Conservation (phyloP, 805 yeast genomes). For the Kurtzmaniella cleridarum region DNA sequence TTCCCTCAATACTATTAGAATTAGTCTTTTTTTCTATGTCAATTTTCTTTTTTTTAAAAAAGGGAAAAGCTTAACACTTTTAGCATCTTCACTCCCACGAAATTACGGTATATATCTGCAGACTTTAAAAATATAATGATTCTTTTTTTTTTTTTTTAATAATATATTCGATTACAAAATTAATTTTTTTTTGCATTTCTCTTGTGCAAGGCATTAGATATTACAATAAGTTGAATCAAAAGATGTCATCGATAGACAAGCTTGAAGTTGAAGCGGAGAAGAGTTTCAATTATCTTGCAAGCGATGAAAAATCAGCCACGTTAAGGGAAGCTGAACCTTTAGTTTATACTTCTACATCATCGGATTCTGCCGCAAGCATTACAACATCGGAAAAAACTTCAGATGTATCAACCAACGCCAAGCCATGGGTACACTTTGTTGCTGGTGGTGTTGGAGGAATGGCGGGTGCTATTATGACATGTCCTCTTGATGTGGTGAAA, state of each 20-base stretch:
- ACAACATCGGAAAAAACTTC: conserved; percentile 1
- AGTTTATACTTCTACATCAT: conserved; percentile 3
- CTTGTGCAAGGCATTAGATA: neutral
- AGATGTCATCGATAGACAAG: conserved; percentile 8
- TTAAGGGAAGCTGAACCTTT: conserved; percentile 33
- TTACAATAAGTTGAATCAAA: no score
- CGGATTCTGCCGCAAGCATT: conserved; percentile 1
- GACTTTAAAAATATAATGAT: neutral
- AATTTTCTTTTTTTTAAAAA: no score
- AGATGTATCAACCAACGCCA: conserved; percentile 12
- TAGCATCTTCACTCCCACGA: no score
- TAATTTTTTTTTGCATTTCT: conserved; percentile 1
- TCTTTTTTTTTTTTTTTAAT: conserved; percentile 1
- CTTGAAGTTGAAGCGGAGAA: conserved; percentile 52
- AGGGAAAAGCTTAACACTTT: no score
- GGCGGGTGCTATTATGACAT: conserved; percentile 92
- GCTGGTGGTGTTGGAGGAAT: conserved; percentile 95
- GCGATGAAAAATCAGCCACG: conserved; percentile 67
- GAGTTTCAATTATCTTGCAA: conserved; percentile 57
- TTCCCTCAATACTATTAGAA: no score
- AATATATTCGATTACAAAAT: neutral
- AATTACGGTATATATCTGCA: no score
- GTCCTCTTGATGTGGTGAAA: conserved; percentile 95
- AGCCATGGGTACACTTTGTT: conserved; percentile 71
- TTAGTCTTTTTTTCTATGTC: no score